Evolutionary conservation across 2,329 filamentous ascomycete genomes (phyloP), one percentile per base, ranked within the genome.

Genomic region (Phoma sp.): DNA sequence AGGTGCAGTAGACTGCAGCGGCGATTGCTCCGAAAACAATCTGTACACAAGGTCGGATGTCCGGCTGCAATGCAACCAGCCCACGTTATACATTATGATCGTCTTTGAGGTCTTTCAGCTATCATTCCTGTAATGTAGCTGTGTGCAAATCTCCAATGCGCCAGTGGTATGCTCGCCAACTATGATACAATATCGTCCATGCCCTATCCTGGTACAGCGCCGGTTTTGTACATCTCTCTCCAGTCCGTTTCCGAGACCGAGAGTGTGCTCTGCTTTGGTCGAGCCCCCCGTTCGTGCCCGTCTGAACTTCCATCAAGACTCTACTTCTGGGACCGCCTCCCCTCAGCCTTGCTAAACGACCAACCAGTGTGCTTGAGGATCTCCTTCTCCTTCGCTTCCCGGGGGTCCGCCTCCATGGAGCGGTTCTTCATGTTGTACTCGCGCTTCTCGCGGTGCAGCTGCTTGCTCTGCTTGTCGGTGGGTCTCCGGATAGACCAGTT

Each of bases 391-490:
- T 70, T 66, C 43, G 62, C 63, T 32, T 67, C 62, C 25, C 65
- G 58, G 8, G 66, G 67, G 37, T 71, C 66, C 0, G 63, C 55
- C 25, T 53, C 40, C 41, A 58, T 44, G 4, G 58, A 54, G 14
- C 64, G 66, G 29, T 49, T 46, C 49, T 59, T 59, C 33, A 37
- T 54, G 1, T 41, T 41, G 6, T 62, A 62, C 7, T 55, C 43
- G 32, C 61, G 61, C 45, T 54, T 60, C 41, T 72, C 63, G 24
- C 65, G 62, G 32, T 55, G 56, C 55, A 61, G 41, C 29, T 71
- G 67, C 63, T 71, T 73, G 42, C 45, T 47, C 47, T 71, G 64
- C 57, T 73, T 73, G 22, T 60, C 53, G 13, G 69, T 69, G 0
- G 64, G 67, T 30, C 60, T 47, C 23, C 65, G 65, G 11, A 66